phyloP scores from a whole-genome alignment of 164 flowering plant species.

The Piper longum region DNA sequence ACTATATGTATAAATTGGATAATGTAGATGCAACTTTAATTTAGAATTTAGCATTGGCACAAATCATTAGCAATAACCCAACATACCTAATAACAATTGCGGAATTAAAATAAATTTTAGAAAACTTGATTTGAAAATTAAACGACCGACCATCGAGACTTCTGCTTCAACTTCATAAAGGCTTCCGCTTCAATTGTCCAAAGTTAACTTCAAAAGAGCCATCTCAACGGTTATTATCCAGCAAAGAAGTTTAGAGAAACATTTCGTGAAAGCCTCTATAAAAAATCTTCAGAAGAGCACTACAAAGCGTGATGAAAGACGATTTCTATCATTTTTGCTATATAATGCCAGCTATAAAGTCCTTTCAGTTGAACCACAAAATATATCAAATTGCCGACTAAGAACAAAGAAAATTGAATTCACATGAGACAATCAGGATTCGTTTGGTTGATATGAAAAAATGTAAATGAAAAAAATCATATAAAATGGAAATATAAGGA shows the following conservation, averaged over 20 bases:
- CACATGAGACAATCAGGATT: background rate
- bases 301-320: constrained; percentile 75
- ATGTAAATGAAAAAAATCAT: too few relatives aligned
- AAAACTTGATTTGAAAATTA: background rate
- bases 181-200: background rate
- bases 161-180: too few relatives aligned
- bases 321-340: constrained; percentile 78
- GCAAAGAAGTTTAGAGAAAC: constrained; percentile 1
- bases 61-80: too few relatives aligned
- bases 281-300: constrained; percentile 54
- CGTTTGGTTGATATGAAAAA: too few relatives aligned
- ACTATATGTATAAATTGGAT: too few relatives aligned
- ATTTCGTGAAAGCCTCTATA: constrained; percentile 70
- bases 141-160: background rate
- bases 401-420: background rate
- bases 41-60: too few relatives aligned
- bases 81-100: too few relatives aligned
- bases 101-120: too few relatives aligned
- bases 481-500: too few relatives aligned
- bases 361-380: constrained; percentile 49
- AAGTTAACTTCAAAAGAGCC: background rate
- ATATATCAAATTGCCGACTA: background rate
- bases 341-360: constrained; percentile 95
- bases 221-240: background rate
- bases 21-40: too few relatives aligned